These are phyloP conservation scores for Linum trigynum DNA, from an alignment of 345 rosid genomes.

Conservation along the genomic window DNA sequence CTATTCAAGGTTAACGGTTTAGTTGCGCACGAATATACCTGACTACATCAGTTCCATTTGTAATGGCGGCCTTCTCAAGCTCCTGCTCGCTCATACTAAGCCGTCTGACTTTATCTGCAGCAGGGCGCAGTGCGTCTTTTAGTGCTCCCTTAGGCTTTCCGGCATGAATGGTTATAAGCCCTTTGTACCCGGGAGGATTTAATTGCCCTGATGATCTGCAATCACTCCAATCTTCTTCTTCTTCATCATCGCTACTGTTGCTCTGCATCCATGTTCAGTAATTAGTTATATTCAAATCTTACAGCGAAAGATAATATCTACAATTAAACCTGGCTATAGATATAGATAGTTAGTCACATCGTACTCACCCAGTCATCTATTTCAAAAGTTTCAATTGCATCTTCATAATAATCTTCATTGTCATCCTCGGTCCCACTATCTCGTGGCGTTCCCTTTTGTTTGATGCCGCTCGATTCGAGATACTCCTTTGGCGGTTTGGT, in stretches of 20 bases:
- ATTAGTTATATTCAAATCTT: too few relatives aligned
- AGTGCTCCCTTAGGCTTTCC: constrained; percentile 48
- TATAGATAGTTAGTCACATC: too few relatives aligned
- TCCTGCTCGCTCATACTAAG: constrained; percentile 57
- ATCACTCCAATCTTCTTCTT: background rate
- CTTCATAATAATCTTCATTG: constrained; percentile 30
- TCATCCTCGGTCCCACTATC: constrained; percentile 61
- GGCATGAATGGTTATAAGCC: constrained; percentile 48
- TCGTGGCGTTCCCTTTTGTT: constrained; percentile 30
- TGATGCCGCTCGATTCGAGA: constrained; percentile 29
- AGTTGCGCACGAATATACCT: constrained; percentile 27
- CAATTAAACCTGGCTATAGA: too few relatives aligned
- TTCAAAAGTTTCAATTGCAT: background rate
- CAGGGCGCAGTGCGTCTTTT: constrained; percentile 25
- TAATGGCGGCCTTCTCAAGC: constrained; percentile 45
- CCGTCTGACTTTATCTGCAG: constrained; percentile 43
- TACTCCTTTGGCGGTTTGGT: constrained; percentile 95
- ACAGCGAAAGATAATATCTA: too few relatives aligned
- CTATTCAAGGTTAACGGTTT: too few relatives aligned
- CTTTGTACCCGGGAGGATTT: constrained; percentile 30
- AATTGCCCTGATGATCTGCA: background rate
- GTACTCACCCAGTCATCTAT: too few relatives aligned
- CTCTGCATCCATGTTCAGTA: too few relatives aligned
- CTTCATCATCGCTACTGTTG: background rate
- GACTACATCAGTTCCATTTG: constrained; percentile 44